phyloP scores from a whole-genome alignment of 441 rosid species.

The Corymbia citriodora region DNA sequence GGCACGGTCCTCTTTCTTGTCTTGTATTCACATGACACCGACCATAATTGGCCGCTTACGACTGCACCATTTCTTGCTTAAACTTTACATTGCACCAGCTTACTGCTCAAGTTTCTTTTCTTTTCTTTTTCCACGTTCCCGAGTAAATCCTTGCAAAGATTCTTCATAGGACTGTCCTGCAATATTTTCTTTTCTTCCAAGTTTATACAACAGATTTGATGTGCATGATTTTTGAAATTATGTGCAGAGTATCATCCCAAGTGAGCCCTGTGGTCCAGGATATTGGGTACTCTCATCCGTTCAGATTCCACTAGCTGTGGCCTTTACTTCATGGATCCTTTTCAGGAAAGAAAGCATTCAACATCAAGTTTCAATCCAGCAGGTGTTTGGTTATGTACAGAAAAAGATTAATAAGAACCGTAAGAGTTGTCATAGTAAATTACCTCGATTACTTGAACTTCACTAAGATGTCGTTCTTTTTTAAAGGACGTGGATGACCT shows the following conservation, averaged over 20 bases:
- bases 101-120: not conserved
- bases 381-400: conserved; percentile 18
- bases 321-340: conserved; percentile 58
- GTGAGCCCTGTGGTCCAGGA: conserved; percentile 62
- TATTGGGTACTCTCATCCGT: conserved; percentile 75
- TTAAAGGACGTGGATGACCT: conserved; percentile 35
- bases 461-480: not conserved
- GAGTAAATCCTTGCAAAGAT: not conserved
- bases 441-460: not conserved
- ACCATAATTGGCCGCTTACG: not conserved
- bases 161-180: not conserved
- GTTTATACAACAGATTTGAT: not conserved
- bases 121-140: not conserved
- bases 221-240: not conserved
- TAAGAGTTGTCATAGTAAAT: not conserved
- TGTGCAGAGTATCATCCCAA: conserved; percentile 53
- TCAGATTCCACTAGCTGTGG: conserved; percentile 84
- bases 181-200: not conserved
- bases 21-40: not conserved
- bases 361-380: conserved; percentile 11
- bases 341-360: conserved; percentile 23
- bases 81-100: not conserved
- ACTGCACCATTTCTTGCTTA: not conserved
- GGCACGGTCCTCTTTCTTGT: not conserved
- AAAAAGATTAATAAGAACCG: not conserved